Percentiles rank a stretch among this genome's conserved stretches.
Evolutionary conservation across 306 rosid genomes (phyloP).

Genomic region (Gastrolobium villosum): DNA sequence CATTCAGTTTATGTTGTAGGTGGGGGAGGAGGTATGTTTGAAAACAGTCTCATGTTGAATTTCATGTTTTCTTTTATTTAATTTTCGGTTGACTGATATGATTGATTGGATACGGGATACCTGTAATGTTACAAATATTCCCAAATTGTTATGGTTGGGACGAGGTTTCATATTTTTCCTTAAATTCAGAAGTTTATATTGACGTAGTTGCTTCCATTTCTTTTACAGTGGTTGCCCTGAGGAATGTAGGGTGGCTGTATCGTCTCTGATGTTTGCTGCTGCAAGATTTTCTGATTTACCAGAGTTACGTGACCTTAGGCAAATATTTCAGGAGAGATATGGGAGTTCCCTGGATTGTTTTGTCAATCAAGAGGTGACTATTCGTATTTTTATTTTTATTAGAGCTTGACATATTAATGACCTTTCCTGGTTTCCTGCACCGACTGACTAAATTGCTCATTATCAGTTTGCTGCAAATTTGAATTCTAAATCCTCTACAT

Average conservation of each 20-base stretch:
- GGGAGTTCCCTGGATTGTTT: conserved; percentile 65
- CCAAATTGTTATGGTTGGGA: conserved; percentile 23
- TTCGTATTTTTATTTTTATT: conserved; percentile 23
- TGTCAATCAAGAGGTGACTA: conserved; percentile 73
- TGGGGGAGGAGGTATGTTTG: not conserved
- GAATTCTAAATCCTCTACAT: conserved; percentile 70
- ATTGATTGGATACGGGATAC: conserved; percentile 20
- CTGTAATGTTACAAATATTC: conserved; percentile 18
- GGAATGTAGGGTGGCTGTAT: conserved; percentile 85
- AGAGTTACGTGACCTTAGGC: conserved; percentile 91
- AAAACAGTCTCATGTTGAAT: conserved; percentile 17
- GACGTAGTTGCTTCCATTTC: conserved; percentile 44
- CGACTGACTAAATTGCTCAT: conserved; percentile 45
- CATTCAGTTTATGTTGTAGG: conserved; percentile 15
- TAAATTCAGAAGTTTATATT: not conserved
- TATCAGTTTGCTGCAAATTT: conserved; percentile 82
- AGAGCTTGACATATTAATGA: conserved; percentile 14
- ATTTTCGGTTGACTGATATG: conserved; percentile 18
- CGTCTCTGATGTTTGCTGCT: conserved; percentile 92
- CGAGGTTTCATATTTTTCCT: conserved; percentile 20
- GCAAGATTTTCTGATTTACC: conserved; percentile 98
- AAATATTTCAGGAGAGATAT: conserved; percentile 87
- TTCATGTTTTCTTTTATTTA: not conserved
- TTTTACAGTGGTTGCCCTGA: conserved; percentile 89
- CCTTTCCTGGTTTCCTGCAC: conserved; percentile 43